phyloP scores from a whole-genome alignment of 2,329 filamentous ascomycete species.

The Mycosphaerella arachidis region DNA sequence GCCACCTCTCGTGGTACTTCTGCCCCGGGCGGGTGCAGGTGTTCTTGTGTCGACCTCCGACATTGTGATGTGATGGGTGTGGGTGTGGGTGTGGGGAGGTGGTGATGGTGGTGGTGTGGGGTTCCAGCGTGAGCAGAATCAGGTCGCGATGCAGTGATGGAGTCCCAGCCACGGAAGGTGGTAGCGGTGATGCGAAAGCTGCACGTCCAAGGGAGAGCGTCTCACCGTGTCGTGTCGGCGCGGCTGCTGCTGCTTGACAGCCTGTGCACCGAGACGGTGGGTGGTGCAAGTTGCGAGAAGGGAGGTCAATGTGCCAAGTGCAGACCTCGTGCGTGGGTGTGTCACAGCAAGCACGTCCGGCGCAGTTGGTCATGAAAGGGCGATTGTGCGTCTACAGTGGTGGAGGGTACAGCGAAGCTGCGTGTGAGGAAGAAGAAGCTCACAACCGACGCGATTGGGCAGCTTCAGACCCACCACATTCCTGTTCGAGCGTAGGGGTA shows the following conservation, averaged over 20 bases:
- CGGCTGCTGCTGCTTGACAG: background rate
- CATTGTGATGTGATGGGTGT: slow-evolving; percentile 54
- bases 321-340: background rate
- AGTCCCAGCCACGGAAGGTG: background rate
- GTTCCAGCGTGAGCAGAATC: background rate
- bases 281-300: background rate
- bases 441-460: background rate
- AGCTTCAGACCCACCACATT: background rate
- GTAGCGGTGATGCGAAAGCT: slow-evolving; percentile 2
- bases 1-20: slow-evolving; percentile 84
- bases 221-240: background rate
- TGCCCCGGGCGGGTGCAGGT: slow-evolving; percentile 73
- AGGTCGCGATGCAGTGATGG: background rate
- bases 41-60: slow-evolving; percentile 86
- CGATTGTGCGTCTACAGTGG: background rate
- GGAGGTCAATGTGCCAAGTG: background rate
- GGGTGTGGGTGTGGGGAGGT: slow-evolving; percentile 7
- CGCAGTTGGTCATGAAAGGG: background rate
- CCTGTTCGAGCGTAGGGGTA: no score
- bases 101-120: background rate
- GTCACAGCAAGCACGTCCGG: background rate
- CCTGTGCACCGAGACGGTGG: background rate
- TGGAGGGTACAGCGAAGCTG: no score
- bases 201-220: slow-evolving; percentile 3
- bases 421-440: background rate